Evolutionary conservation across 169 alveolate species (phyloP), one percentile per base, ranked within the genome.

Genomic region (Toxoplasma gondii): DNA sequence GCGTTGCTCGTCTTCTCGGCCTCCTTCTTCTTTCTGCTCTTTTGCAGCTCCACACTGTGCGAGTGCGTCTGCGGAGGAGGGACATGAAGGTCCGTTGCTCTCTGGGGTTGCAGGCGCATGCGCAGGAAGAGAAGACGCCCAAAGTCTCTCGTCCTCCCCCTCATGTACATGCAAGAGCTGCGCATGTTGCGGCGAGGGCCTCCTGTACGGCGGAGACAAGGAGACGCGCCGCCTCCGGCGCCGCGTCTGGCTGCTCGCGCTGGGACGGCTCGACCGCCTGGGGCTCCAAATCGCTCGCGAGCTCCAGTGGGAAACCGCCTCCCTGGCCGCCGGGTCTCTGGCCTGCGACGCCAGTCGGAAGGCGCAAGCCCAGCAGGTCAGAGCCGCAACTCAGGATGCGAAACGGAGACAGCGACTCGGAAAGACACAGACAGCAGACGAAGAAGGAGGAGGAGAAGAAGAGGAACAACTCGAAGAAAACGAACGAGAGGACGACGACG

Each of bases 181-280:
- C 24, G 86, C 49, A 45, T 78, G 86, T n/a, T 78, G 86, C 45
- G 45, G 86, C 86, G 45, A 78, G n/a, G 86, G 45, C 29, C n/a
- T 17, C 10, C n/a, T 36, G 45, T n/a, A n/a, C 45, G 86, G 86
- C 2, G 86, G 86, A 19, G 86, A 38, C 45, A 16, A 16, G 31
- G 86, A 9, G 39, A 38, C 43, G 27, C 86, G 86, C 86, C 86
- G 86, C 27, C 86, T 19, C 45, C 44, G 86, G 45, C 86, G 86
- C 39, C 86, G 86, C 22, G 39, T 10, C 44, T 78, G 86, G 86
- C 86, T 78, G 44, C 45, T 78, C 45, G 86, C 86, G 27, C 86
- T 10, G 4, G 86, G 86, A 0, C 86, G 86, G 27, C 49, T 78
- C 86, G 86, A 78, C 45, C 45, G 86, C 45, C 86, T 78, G 31